Evolutionary conservation across 139 green algal genomes (phyloP).

Genomic region (Chlorella sp.): DNA sequence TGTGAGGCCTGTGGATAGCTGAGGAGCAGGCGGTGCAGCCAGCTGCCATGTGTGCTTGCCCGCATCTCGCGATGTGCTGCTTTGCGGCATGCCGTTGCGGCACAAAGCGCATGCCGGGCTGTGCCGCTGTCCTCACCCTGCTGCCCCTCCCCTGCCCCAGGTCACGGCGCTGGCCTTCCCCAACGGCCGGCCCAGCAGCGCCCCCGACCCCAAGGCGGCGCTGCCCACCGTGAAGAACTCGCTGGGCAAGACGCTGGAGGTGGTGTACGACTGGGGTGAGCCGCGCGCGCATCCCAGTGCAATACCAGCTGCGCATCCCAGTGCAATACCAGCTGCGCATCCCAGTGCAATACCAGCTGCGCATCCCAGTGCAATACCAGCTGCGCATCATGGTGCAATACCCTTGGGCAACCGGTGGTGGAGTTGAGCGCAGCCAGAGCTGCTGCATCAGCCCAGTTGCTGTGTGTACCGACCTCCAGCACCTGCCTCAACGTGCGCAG

Average conservation of each 20-base stretch:
- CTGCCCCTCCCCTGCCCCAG: background rate
- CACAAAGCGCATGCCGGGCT: too few species aligned
- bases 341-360: too few species aligned
- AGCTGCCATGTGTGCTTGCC: background rate
- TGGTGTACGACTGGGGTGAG: background rate
- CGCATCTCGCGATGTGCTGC: background rate
- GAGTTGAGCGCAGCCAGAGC: too few species aligned
- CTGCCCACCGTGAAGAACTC: background rate
- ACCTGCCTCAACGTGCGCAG: background rate
- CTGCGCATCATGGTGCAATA: too few species aligned
- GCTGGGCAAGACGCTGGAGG: background rate
- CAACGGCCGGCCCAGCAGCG: background rate
- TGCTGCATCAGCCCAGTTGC: background rate
- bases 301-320: too few species aligned
- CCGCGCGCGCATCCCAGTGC: background rate
- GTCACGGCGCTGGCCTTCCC: slow-evolving; percentile 4
- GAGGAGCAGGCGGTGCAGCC: background rate
- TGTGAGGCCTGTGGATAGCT: background rate
- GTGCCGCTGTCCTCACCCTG: too few species aligned
- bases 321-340: too few species aligned
- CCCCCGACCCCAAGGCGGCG: background rate
- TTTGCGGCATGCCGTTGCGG: background rate
- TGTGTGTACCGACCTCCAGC: background rate
- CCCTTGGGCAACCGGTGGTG: too few species aligned
- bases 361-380: too few species aligned